These are phyloP conservation scores for Cryptococcus sp. DNA, from an alignment of 1,284 basidiomycete genomes.

Conservation along the genomic window DNA sequence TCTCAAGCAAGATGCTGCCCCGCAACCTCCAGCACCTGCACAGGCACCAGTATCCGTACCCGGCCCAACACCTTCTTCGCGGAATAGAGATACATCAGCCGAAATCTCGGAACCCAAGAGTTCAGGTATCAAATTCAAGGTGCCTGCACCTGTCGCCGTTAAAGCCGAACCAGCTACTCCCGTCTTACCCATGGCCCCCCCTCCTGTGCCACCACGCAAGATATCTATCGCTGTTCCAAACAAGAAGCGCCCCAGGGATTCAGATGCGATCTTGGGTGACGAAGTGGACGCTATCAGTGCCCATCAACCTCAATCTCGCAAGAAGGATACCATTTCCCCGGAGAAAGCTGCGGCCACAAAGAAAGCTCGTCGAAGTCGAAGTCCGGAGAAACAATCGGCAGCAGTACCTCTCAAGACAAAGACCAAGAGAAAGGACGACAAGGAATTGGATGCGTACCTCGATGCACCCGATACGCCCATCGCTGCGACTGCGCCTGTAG, in stretches of 20 bases:
- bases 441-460: background rate
- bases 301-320: constrained; percentile 24
- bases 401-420: background rate
- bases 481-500: background rate
- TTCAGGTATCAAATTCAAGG: background rate
- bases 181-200: constrained; percentile 39
- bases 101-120: background rate
- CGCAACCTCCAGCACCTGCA: constrained; percentile 13
- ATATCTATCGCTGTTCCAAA: constrained; percentile 5
- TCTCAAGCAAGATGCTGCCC: constrained; percentile 6
- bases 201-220: constrained; percentile 22
- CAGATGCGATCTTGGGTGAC: constrained; percentile 44
- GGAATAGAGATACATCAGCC: constrained; percentile 13
- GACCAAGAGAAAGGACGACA: background rate
- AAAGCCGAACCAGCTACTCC: background rate
- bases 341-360: background rate
- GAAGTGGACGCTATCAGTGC: constrained; percentile 45
- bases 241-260: constrained; percentile 16
- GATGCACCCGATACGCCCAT: background rate
- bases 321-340: constrained; percentile 8
- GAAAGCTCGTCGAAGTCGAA: background rate
- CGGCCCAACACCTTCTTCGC: constrained; percentile 37
- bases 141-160: background rate
- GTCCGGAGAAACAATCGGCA: constrained; percentile 2
- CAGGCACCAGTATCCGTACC: constrained; percentile 21